Conservation (phyloP, 1,284 basidiomycete genomes). For the Wolfiporia cocos region DNA sequence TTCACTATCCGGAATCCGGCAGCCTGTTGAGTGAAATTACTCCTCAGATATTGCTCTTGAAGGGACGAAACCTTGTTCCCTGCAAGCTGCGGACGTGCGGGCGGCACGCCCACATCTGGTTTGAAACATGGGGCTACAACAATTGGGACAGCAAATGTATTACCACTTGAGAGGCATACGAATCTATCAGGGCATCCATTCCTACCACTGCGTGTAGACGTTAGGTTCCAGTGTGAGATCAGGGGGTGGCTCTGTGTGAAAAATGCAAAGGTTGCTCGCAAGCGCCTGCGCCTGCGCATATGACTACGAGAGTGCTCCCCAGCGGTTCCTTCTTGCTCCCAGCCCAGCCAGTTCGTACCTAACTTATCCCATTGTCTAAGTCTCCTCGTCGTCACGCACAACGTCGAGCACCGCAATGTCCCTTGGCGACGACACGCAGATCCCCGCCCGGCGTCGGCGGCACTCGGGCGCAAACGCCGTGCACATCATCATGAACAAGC, state of each 20-base stretch:
- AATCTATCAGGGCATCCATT: no score
- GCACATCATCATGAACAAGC: constrained; percentile 11
- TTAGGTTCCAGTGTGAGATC: neutral
- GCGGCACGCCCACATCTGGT: no score
- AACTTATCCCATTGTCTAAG: no score
- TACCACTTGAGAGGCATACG: no score
- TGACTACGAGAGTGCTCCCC: neutral
- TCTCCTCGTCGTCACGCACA: no score
- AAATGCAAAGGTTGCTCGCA: neutral
- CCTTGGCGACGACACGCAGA: constrained; percentile 6
- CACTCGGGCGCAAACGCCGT: constrained; percentile 25
- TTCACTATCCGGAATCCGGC: neutral
- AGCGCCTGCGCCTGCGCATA: neutral
- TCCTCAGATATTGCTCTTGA: constrained; percentile 8
- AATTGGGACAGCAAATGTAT: no score
- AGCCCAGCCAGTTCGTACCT: no score
- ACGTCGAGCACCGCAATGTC: constrained; percentile 16
- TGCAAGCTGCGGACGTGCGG: no score
- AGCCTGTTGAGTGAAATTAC: no score
- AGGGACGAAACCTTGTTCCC: neutral
- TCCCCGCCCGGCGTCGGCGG: constrained; percentile 25
- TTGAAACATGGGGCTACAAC: no score
- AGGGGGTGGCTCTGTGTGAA: neutral
- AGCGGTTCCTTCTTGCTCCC: no score
- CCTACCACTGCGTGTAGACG: no score